A percentile compares a stretch with the other conserved stretches of the same genome.
Conservation (phyloP, 2,329 filamentous ascomycete genomes). For the Fusarium neocosmosporiellum region DNA sequence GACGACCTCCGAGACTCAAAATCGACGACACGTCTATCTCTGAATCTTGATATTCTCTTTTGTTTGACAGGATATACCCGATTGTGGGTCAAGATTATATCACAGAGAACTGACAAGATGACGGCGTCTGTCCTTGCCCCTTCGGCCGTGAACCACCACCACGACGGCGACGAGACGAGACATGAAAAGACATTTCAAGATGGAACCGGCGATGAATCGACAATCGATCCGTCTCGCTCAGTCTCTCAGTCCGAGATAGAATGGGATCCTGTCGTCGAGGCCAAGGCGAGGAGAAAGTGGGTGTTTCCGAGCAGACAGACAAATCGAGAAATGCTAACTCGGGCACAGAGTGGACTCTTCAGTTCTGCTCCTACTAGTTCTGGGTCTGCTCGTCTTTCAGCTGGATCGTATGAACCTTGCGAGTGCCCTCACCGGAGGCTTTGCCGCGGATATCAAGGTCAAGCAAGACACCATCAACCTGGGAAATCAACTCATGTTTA, state of each 20-base stretch:
- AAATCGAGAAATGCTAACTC: neutral
- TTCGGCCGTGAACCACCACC: neutral
- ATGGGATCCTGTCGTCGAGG: neutral
- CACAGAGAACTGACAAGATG: neutral
- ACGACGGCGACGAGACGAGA: neutral
- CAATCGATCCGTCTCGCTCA: neutral
- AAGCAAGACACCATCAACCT: constrained; percentile 61
- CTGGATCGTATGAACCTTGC: constrained; percentile 65
- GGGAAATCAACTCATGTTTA: constrained; percentile 65
- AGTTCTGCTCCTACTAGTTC: constrained; percentile 60
- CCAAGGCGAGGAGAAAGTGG: neutral
- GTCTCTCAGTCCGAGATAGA: constrained; percentile 1
- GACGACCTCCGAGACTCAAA: neutral
- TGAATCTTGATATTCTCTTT: neutral
- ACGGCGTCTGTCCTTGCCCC: neutral
- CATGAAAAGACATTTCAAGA: neutral
- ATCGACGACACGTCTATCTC: neutral
- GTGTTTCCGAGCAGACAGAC: neutral
- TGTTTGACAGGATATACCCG: neutral
- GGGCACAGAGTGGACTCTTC: constrained; percentile 57
- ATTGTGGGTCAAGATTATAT: neutral
- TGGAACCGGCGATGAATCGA: neutral
- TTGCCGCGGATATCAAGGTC: constrained; percentile 55
- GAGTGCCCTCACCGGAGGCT: constrained; percentile 61
- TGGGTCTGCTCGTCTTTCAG: constrained; percentile 63